Evolutionary conservation across 176 grass and related monocot genomes (phyloP).

Genomic region (Metroxylon sagu): DNA sequence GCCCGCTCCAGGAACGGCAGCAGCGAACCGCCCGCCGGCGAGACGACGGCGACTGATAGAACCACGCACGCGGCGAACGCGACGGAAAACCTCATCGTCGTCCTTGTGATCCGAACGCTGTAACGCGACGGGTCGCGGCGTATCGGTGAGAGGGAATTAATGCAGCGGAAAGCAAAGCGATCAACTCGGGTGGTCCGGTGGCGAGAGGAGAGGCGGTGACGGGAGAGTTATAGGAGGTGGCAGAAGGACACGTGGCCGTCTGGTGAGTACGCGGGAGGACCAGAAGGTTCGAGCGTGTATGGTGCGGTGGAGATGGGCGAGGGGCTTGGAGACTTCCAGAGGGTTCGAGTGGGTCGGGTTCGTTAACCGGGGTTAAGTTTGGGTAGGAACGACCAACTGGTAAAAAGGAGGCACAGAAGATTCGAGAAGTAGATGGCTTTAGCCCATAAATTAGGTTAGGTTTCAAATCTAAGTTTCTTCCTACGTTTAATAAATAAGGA

Average conservation of each 20-base stretch:
- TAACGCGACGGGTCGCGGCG: too few species aligned
- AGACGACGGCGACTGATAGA: background rate
- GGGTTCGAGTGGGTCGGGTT: background rate
- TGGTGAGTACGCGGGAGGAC: background rate
- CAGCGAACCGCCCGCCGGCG: constrained; percentile 27
- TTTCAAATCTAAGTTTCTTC: too few species aligned
- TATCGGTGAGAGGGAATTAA: too few species aligned
- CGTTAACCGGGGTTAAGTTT: too few species aligned
- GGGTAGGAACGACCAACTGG: too few species aligned
- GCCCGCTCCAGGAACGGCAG: constrained; percentile 49
- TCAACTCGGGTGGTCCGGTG: background rate
- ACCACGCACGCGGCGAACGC: background rate
- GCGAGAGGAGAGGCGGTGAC: background rate
- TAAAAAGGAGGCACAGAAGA: too few species aligned
- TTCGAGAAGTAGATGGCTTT: too few species aligned
- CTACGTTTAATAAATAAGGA: too few species aligned
- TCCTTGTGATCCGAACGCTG: background rate
- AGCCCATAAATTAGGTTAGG: too few species aligned
- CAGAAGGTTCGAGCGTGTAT: constrained; percentile 32
- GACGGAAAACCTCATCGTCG: background rate
- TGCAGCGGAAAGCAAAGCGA: background rate
- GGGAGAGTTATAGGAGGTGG: constrained; percentile 1
- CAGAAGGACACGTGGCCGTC: constrained; percentile 11
- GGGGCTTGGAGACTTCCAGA: constrained; percentile 13
- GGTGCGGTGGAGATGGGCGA: background rate